Percentiles rank a stretch among this genome's conserved stretches.
Evolutionary conservation across 331 rosid species (phyloP).

Genomic region (Erythrophleum ivorense): DNA sequence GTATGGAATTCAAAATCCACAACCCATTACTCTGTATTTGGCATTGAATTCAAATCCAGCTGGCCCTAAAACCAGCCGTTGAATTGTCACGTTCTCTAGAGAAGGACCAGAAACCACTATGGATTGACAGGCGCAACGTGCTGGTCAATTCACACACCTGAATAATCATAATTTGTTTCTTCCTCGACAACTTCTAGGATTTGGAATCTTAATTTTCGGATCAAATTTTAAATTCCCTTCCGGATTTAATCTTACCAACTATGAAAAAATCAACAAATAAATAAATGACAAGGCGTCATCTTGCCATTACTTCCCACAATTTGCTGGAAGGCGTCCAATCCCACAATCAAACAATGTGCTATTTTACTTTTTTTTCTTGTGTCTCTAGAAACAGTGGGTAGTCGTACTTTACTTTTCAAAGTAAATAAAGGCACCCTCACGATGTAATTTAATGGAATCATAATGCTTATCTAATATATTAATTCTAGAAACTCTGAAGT

Average conservation of each 20-base stretch:
- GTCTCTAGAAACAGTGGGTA: neutral
- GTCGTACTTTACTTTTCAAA: neutral
- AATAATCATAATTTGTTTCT: neutral
- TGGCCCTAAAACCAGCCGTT: neutral
- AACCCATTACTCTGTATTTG: no score
- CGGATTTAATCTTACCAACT: neutral
- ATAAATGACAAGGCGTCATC: no score
- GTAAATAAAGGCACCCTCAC: neutral
- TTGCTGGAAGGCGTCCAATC: neutral
- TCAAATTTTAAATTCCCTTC: neutral
- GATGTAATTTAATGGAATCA: neutral
- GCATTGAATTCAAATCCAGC: neutral
- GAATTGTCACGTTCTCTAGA: neutral
- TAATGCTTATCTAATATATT: neutral
- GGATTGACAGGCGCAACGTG: neutral
- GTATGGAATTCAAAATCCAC: slow-evolving; percentile 2
- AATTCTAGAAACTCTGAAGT: neutral
- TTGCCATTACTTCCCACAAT: no score
- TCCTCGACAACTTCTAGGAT: neutral
- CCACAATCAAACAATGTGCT: neutral
- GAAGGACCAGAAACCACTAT: neutral
- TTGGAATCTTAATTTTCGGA: neutral
- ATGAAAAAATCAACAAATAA: neutral
- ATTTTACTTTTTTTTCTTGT: neutral
- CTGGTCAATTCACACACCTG: neutral